Evolutionary conservation across 306 rosid genomes (phyloP).

Genomic region (Ammopiptanthus mongolicus): DNA sequence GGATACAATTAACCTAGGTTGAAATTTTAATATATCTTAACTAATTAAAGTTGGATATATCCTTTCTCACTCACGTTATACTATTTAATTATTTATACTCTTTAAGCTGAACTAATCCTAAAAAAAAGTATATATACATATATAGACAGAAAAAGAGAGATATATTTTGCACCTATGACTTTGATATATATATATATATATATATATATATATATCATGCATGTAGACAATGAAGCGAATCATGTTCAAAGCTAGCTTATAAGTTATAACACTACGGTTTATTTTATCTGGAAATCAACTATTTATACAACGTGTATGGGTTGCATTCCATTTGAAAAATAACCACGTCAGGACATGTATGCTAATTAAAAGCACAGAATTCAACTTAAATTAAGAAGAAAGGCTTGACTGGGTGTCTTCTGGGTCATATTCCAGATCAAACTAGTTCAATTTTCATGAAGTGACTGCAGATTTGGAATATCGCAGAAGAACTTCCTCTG

Average conservation of each 20-base stretch:
- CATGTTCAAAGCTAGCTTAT: too few species aligned
- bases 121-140: too few species aligned
- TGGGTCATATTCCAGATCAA: not conserved
- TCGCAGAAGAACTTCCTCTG: not conserved
- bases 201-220: too few species aligned
- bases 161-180: not conserved
- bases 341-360: not conserved
- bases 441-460: constrained; percentile 4
- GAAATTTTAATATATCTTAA: too few species aligned
- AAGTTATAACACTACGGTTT: not conserved
- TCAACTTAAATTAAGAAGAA: not conserved
- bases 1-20: too few species aligned
- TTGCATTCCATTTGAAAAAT: not conserved
- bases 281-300: not conserved
- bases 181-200: too few species aligned
- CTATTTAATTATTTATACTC: too few species aligned
- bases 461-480: constrained; percentile 8
- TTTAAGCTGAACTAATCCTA: too few species aligned
- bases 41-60: too few species aligned
- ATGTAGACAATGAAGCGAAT: not conserved
- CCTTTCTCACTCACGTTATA: too few species aligned
- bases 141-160: not conserved
- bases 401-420: not conserved
- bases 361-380: not conserved
- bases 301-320: not conserved